phyloP scores from a whole-genome alignment of 2,329 filamentous ascomycete genomes.

The Alternaria triticina region DNA sequence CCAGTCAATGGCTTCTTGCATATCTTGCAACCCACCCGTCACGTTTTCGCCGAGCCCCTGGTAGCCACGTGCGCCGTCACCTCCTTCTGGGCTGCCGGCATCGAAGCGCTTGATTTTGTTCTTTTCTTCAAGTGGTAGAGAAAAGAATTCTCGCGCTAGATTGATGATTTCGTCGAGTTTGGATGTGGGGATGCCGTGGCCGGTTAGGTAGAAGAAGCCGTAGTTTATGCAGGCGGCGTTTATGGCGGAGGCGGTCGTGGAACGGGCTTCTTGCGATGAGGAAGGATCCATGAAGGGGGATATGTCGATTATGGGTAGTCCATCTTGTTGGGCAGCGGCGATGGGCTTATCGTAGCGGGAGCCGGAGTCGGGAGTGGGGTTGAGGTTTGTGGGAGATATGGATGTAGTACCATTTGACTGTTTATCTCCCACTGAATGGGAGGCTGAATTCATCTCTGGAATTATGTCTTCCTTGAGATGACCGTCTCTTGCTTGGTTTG shows the following conservation, averaged over 20 bases:
- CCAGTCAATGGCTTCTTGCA: slow-evolving; percentile 51
- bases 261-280: slow-evolving; percentile 20
- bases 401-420: slow-evolving; percentile 1
- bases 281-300: slow-evolving; percentile 43
- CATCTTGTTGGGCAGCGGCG: slow-evolving; percentile 17
- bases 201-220: slow-evolving; percentile 54
- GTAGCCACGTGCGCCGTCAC: slow-evolving; percentile 48
- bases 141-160: slow-evolving; percentile 46
- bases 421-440: slow-evolving; percentile 12
- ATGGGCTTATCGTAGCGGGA: slow-evolving; percentile 20
- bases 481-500: not conserved
- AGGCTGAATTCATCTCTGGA: slow-evolving; percentile 21
- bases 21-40: slow-evolving; percentile 42
- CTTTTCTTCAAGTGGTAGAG: slow-evolving; percentile 36
- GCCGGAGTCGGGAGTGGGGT: slow-evolving; percentile 27
- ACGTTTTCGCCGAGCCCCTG: slow-evolving; percentile 49
- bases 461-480: slow-evolving; percentile 1
- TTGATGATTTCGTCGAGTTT: slow-evolving; percentile 36
- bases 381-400: slow-evolving; percentile 5
- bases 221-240: slow-evolving; percentile 47
- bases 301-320: slow-evolving; percentile 52
- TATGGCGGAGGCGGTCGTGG: slow-evolving; percentile 40
- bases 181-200: slow-evolving; percentile 47
- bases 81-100: slow-evolving; percentile 38
- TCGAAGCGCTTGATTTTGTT: slow-evolving; percentile 44